A percentile compares a stretch with the other conserved stretches of the same genome.
Evolutionary conservation across 2,329 filamentous ascomycete species (phyloP).

Genomic region (Fusarium duplospermum): DNA sequence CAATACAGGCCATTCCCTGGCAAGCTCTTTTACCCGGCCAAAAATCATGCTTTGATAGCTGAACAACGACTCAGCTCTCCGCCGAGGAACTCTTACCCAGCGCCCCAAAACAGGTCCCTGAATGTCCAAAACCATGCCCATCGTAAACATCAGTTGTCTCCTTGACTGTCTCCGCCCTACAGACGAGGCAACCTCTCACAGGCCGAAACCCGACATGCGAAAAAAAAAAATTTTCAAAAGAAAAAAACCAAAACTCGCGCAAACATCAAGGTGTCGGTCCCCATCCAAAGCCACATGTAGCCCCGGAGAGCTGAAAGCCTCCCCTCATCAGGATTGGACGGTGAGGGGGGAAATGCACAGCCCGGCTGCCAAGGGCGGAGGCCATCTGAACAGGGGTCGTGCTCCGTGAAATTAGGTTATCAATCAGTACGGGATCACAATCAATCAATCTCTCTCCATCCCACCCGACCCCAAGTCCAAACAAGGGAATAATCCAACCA

Average conservation of each 20-base stretch:
- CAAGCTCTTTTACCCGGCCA: background rate
- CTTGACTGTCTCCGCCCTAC: background rate
- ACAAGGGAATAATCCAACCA: background rate
- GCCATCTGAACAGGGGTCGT: slow-evolving; percentile 12
- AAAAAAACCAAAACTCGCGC: background rate
- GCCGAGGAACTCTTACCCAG: background rate
- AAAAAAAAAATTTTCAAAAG: background rate
- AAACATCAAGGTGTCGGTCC: slow-evolving; percentile 1
- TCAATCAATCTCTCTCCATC: slow-evolving; percentile 22
- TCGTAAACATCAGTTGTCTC: background rate
- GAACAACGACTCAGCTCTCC: background rate
- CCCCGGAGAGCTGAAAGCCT: slow-evolving; percentile 7
- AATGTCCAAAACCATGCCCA: background rate
- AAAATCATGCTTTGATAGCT: background rate
- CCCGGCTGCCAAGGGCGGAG: slow-evolving; percentile 10
- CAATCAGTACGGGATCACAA: slow-evolving; percentile 40
- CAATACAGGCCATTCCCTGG: background rate
- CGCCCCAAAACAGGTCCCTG: background rate
- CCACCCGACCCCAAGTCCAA: background rate
- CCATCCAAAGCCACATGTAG: background rate
- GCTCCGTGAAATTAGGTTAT: slow-evolving; percentile 39
- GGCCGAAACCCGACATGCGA: background rate
- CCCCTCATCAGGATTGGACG: slow-evolving; percentile 3
- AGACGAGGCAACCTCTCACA: slow-evolving; percentile 2
- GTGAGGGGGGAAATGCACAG: background rate